Base-by-base conservation (phyloP, 169 alveolate genomes). In the Cyclospora cayetanensis region DNA sequence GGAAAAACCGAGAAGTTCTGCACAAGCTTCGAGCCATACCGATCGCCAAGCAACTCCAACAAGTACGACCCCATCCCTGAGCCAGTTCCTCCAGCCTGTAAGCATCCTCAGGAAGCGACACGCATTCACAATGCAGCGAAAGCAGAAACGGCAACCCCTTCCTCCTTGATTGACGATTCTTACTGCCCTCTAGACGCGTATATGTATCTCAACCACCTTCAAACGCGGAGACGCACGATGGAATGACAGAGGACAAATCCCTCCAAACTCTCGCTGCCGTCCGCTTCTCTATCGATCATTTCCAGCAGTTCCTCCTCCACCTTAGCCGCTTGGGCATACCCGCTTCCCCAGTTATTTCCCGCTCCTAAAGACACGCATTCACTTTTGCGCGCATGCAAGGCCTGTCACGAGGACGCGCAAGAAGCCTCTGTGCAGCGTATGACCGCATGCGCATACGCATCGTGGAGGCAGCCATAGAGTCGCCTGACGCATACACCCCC, bases 221-320 rank as follows among this genome's bases (percentile, higher is more conserved):
- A 70, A 37, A 22, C 83, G 35, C n/a, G 9, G 41, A 37, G 35
- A 18, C 95, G 91, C 53, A 98, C 99, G 43, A 99, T 98, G 55
- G 99, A 98, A 93, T 99, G 99, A 90, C 98, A 96, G 91, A 99
- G 95, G 68, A 98, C 96, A 94, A 99, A 99, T 4, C 99, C 99
- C 94, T 99, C 99, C 90, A 99, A 95, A 55, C 98, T 96, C 91
- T 99, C 99, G 70, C 99, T 96, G 29, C 99, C 99, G 91, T 99
- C 99, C 1, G 99, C 99, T 92, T 99, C 99, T 88, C 99, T 94
- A 94, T 99, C 99, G 43, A 99, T 98, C 99, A 98, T 98, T 90
- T 99, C 99, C 68, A 98, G 93, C 3, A 99, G 95, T 92, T 98
- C 99, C 86, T 99, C 99, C 93, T 97, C 96, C 18, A 97, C 98